Evolutionary conservation across 257 asterid genomes (phyloP).

Genomic region (Rehmannia glutinosa): DNA sequence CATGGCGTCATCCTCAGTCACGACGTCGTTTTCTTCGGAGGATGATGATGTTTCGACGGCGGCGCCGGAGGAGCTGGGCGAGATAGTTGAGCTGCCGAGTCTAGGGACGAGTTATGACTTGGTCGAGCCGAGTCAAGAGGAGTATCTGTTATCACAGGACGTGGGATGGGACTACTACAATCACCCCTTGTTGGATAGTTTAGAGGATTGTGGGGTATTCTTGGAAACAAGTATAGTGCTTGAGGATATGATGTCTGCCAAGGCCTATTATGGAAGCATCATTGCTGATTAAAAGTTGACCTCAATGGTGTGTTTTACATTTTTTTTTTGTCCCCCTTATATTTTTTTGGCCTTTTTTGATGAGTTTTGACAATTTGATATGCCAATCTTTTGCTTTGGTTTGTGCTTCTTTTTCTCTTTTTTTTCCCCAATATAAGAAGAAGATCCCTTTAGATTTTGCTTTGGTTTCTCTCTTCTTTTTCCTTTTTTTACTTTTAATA

Average conservation of each 20-base stretch:
- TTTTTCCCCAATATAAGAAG: not conserved
- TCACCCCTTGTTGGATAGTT: conserved; percentile 36
- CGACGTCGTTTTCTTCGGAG: conserved; percentile 2
- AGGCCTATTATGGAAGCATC: conserved; percentile 42
- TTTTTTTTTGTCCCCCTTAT: not conserved
- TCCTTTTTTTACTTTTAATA: not conserved
- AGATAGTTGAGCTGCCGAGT: conserved; percentile 60
- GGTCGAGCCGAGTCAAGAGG: conserved; percentile 27
- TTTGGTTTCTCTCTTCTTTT: not conserved
- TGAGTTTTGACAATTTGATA: conserved; percentile 22
- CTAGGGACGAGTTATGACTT: conserved; percentile 37
- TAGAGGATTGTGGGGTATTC: conserved; percentile 40
- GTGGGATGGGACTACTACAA: conserved; percentile 39
- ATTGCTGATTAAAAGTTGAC: not conserved
- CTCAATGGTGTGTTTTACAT: conserved; percentile 7
- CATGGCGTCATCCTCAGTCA: conserved; percentile 13
- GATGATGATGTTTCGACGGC: not conserved
- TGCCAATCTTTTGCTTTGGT: not conserved
- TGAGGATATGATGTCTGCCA: conserved; percentile 29
- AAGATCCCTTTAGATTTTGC: not conserved
- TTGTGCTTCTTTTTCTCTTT: conserved; percentile 9
- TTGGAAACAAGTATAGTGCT: conserved; percentile 30
- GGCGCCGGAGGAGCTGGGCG: conserved; percentile 45
- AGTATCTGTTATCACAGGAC: conserved; percentile 28
- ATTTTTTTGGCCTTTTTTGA: no score